Percentiles rank a stretch among this genome's conserved stretches.
These are phyloP conservation scores for Sporothrix dimorphospora DNA, from an alignment of 2,329 filamentous ascomycete genomes.

Conservation along the genomic window DNA sequence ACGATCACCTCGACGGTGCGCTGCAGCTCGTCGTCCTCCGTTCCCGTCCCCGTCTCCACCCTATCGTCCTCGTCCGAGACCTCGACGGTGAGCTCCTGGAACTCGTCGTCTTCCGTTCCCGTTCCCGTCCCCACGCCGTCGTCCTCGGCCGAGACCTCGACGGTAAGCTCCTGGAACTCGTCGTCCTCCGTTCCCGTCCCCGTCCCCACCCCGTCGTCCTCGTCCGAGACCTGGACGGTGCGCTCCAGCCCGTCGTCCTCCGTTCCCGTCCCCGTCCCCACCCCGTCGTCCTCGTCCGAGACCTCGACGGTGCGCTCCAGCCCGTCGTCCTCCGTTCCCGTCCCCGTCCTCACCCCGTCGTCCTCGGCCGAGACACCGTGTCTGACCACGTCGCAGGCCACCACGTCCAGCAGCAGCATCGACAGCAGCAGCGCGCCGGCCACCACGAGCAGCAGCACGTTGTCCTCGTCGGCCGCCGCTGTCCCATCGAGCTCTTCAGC, in stretches of 20 bases:
- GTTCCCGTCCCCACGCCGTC: not conserved
- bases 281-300: not conserved
- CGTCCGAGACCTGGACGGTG: too few species aligned
- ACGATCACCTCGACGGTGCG: conserved; percentile 22
- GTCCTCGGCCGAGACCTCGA: not conserved
- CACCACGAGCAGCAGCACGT: not conserved
- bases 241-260: not conserved
- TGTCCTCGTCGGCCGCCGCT: not conserved
- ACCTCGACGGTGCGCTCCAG: too few species aligned
- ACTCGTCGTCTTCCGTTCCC: conserved; percentile 4
- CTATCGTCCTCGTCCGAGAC: not conserved
- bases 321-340: not conserved
- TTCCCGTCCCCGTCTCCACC: not conserved
- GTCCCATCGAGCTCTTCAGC: not conserved
- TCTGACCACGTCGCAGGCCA: conserved; percentile 22
- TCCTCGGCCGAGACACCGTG: conserved; percentile 7
- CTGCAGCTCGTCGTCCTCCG: conserved; percentile 1
- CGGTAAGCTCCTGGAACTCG: not conserved
- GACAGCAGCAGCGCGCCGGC: not conserved
- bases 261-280: not conserved
- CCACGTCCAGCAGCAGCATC: not conserved
- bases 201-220: not conserved
- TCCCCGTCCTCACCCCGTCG: not conserved
- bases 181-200: not conserved
- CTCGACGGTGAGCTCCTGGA: not conserved